phyloP scores from a whole-genome alignment of 1,139 yeast genomes.

The Diutina rugosa region DNA sequence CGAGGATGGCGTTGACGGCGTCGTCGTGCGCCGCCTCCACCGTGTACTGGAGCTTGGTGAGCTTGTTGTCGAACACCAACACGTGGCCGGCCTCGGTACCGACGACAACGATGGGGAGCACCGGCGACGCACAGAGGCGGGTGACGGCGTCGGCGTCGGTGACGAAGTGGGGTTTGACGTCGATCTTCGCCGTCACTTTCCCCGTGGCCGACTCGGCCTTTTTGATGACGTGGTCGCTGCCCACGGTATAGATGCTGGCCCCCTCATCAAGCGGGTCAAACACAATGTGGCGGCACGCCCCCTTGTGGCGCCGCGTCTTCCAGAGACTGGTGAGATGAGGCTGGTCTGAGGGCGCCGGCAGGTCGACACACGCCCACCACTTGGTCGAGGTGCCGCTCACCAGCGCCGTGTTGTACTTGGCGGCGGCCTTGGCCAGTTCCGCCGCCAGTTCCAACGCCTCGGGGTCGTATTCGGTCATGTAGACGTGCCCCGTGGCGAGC shows the following conservation, averaged over 20 bases:
- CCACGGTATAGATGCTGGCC: conserved; percentile 49
- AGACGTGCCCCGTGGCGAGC: conserved; percentile 66
- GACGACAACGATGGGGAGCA: conserved; percentile 51
- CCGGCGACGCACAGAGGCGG: conserved; percentile 47
- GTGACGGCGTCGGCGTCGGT: conserved; percentile 33
- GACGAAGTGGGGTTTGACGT: conserved; percentile 4
- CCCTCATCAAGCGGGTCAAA: conserved; percentile 52
- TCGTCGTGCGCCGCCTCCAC: conserved; percentile 54
- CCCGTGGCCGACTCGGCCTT: conserved; percentile 67
- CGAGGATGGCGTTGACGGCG: conserved; percentile 61
- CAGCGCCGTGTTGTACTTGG: conserved; percentile 3
- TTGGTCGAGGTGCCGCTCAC: conserved; percentile 23
- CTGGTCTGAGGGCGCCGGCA: conserved; percentile 17
- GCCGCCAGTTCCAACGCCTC: conserved; percentile 24
- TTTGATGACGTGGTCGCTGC: conserved; percentile 71
- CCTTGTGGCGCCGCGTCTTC: conserved; percentile 87
- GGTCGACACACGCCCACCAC: conserved; percentile 37
- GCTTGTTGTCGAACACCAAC: conserved; percentile 44
- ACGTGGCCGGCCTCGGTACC: conserved; percentile 77
- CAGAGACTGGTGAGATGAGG: conserved; percentile 32
- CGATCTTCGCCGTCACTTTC: conserved; percentile 33
- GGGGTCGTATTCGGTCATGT: conserved; percentile 42
- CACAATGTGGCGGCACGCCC: conserved; percentile 65
- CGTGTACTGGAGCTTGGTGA: conserved; percentile 22
- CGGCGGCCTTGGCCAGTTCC: conserved; percentile 8